These are phyloP conservation scores for Capsella rubella DNA, from an alignment of 441 rosid species.

Conservation along the genomic window DNA sequence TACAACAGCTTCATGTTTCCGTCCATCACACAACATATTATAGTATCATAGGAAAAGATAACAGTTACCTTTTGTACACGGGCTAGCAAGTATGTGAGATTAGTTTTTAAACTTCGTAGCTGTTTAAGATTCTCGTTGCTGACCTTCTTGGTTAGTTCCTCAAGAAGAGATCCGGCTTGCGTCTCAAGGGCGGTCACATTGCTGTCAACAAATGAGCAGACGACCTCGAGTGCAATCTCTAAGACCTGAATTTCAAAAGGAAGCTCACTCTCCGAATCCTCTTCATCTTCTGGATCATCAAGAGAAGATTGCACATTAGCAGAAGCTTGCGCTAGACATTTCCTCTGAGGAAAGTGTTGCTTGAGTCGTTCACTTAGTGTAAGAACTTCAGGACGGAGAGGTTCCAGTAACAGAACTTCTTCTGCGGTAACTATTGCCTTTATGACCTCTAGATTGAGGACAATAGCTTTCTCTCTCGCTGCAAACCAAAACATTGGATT, in stretches of 20 bases:
- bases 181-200: constrained; percentile 77
- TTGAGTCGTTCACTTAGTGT: constrained; percentile 74
- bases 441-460: constrained; percentile 85
- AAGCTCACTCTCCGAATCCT: constrained; percentile 74
- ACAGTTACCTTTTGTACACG: constrained; percentile 87
- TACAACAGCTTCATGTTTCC: constrained; percentile 2
- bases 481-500: constrained; percentile 35
- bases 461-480: constrained; percentile 93
- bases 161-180: constrained; percentile 86
- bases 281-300: constrained; percentile 70
- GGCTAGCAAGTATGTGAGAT: constrained; percentile 82
- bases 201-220: constrained; percentile 70
- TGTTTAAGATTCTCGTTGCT: constrained; percentile 88
- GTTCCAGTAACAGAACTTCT: constrained; percentile 81
- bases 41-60: neutral
- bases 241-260: constrained; percentile 94
- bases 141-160: constrained; percentile 87
- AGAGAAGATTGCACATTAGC: constrained; percentile 41
- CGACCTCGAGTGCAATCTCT: constrained; percentile 89
- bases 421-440: constrained; percentile 89
- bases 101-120: constrained; percentile 86
- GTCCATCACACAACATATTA: neutral
- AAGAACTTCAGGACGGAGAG: constrained; percentile 76
- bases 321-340: constrained; percentile 47
- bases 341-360: constrained; percentile 71